Conservation (phyloP, 129 eudicot genomes). For the Solidago caesia region DNA sequence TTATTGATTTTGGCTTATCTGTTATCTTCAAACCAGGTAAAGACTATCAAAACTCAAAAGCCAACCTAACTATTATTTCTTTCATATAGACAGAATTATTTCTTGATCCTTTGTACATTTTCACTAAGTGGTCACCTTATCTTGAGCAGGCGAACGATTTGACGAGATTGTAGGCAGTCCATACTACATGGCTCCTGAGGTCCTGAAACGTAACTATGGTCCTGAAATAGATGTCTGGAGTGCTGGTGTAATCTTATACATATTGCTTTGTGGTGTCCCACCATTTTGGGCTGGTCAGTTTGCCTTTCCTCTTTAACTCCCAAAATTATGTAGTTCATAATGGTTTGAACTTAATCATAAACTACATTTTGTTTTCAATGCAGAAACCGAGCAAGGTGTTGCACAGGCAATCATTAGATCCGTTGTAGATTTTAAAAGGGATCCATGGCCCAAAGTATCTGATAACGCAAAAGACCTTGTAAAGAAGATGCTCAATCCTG, state of each 20-base stretch:
- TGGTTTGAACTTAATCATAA: background rate
- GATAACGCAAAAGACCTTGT: slow-evolving; percentile 87
- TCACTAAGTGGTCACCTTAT: slow-evolving; percentile 11
- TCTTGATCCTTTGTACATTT: background rate
- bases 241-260: slow-evolving; percentile 86
- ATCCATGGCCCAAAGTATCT: slow-evolving; percentile 93
- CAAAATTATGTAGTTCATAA: background rate
- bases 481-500: slow-evolving; percentile 84
- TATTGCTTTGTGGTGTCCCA: slow-evolving; percentile 85
- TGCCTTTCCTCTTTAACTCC: background rate
- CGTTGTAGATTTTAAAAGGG: slow-evolving; percentile 67
- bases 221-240: slow-evolving; percentile 91
- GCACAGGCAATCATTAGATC: slow-evolving; percentile 86
- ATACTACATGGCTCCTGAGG: slow-evolving; percentile 89
- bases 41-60: background rate
- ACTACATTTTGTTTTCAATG: background rate
- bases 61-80: background rate
- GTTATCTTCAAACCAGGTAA: slow-evolving; percentile 89
- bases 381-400: slow-evolving; percentile 92
- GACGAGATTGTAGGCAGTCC: slow-evolving; percentile 92
- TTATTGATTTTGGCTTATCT: slow-evolving; percentile 83
- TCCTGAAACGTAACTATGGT: slow-evolving; percentile 75
- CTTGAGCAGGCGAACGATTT: slow-evolving; percentile 60
- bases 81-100: background rate
- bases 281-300: slow-evolving; percentile 91